These are phyloP conservation scores for Xylaria longipes DNA, from an alignment of 495 filamentous ascomycete genomes.

Conservation along the genomic window DNA sequence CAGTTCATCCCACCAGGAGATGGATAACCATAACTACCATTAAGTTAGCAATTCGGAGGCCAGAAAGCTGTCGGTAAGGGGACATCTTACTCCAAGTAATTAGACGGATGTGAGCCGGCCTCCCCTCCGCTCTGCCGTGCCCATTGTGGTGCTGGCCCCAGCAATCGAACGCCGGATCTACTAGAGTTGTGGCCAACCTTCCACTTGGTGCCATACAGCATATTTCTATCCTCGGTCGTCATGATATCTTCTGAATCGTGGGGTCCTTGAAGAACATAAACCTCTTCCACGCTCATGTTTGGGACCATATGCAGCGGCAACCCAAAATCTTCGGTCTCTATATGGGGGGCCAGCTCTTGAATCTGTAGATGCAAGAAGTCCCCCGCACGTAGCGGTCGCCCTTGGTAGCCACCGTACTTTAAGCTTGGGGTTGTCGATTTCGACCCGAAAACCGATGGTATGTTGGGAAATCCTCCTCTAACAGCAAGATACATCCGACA, in stretches of 20 bases:
- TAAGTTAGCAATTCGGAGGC: neutral
- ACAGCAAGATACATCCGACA: slow-evolving; percentile 66
- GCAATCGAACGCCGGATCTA: slow-evolving; percentile 61
- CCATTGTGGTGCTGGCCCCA: slow-evolving; percentile 63
- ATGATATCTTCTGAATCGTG: slow-evolving; percentile 59
- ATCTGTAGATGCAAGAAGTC: slow-evolving; percentile 52
- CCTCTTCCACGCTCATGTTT: slow-evolving; percentile 47
- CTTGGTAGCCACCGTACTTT: slow-evolving; percentile 65
- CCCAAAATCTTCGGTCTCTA: neutral
- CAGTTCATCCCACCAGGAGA: slow-evolving; percentile 59
- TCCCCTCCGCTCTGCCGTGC: slow-evolving; percentile 64
- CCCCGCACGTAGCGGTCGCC: slow-evolving; percentile 58
- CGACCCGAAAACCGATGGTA: slow-evolving; percentile 64
- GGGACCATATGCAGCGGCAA: slow-evolving; percentile 33
- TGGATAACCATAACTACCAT: slow-evolving; percentile 55
- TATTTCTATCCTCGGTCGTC: slow-evolving; percentile 56
- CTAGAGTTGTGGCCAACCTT: slow-evolving; percentile 65
- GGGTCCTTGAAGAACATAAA: slow-evolving; percentile 63
- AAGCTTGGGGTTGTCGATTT: slow-evolving; percentile 64
- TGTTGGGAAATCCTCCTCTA: slow-evolving; percentile 60
- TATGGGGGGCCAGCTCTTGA: slow-evolving; percentile 26
- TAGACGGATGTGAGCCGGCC: slow-evolving; percentile 65
- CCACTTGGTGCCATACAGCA: slow-evolving; percentile 63
- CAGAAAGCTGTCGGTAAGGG: neutral
- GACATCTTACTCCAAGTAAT: slow-evolving; percentile 59